These are phyloP conservation scores for Backusella sp. DNA, from an alignment of 192 early-diverging fungal genomes.

Conservation along the genomic window DNA sequence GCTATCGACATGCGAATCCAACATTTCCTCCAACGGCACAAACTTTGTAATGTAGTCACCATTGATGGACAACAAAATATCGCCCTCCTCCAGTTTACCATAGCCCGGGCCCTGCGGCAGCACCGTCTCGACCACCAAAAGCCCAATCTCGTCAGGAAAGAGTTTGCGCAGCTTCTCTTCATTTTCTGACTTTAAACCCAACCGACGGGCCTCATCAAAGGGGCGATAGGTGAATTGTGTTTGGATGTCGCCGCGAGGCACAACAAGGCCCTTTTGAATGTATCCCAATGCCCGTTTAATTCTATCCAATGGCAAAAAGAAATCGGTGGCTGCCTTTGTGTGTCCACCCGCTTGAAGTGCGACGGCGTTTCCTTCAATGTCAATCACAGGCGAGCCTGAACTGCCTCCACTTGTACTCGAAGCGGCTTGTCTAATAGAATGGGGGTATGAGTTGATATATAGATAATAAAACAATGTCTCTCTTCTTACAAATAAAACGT, in stretches of 20 bases:
- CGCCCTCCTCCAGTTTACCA: slow-evolving; percentile 70
- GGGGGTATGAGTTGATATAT: no score
- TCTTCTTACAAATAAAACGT: slow-evolving; percentile 41
- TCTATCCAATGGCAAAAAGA: slow-evolving; percentile 82
- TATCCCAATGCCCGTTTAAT: slow-evolving; percentile 56
- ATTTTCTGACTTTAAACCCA: slow-evolving; percentile 61
- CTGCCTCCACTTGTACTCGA: slow-evolving; percentile 75
- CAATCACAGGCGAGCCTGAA: slow-evolving; percentile 76
- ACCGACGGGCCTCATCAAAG: slow-evolving; percentile 72
- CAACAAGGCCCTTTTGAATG: slow-evolving; percentile 46
- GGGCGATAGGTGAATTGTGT: slow-evolving; percentile 71
- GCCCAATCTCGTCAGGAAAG: slow-evolving; percentile 72
- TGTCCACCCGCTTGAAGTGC: slow-evolving; percentile 79
- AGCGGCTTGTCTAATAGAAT: slow-evolving; percentile 65
- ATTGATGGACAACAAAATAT: slow-evolving; percentile 71
- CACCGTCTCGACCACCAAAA: slow-evolving; percentile 75
- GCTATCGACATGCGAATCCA: slow-evolving; percentile 67
- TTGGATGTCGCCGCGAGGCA: slow-evolving; percentile 72
- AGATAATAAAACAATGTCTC: no score
- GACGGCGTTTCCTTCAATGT: slow-evolving; percentile 80
- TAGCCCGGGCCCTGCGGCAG: slow-evolving; percentile 71
- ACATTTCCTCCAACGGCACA: slow-evolving; percentile 69
- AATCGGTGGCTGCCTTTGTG: slow-evolving; percentile 76
- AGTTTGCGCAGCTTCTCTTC: slow-evolving; percentile 60
- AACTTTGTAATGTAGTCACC: slow-evolving; percentile 77